Percentiles rank a stretch among this genome's conserved stretches.
Conservation (phyloP, 1,284 basidiomycete species). For the Schizophyllum amplum region DNA sequence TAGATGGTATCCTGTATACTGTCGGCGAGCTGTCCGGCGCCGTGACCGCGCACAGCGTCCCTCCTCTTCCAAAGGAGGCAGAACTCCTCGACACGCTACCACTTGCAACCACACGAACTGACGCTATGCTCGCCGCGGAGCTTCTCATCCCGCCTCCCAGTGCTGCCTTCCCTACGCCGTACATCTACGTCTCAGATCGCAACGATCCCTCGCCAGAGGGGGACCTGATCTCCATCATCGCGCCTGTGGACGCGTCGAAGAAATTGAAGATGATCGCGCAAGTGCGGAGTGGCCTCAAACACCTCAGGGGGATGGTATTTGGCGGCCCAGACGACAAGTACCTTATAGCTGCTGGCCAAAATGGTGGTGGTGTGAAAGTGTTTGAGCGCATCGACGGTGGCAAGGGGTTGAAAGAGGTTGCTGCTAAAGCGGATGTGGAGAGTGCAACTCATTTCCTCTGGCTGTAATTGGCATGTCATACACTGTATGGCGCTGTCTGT, state of each 20-base stretch:
- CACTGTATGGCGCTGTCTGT: too few relatives aligned
- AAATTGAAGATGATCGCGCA: conserved; percentile 37
- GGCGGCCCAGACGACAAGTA: conserved; percentile 40
- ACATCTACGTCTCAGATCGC: conserved; percentile 56
- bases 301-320: conserved; percentile 44
- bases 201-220: conserved; percentile 54
- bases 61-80: conserved; percentile 24
- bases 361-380: conserved; percentile 42
- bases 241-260: conserved; percentile 22
- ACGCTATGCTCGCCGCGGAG: conserved; percentile 48
- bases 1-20: conserved; percentile 54
- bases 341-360: conserved; percentile 39
- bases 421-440: conserved; percentile 27
- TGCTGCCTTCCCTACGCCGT: conserved; percentile 32
- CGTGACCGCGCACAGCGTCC: conserved; percentile 44
- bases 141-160: conserved; percentile 44
- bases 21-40: conserved; percentile 55
- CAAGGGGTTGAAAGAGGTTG: conserved; percentile 33
- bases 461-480: too few relatives aligned
- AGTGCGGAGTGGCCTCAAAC: conserved; percentile 41
- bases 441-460: conserved; percentile 42
- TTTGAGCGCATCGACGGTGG: conserved; percentile 44
- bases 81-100: conserved; percentile 35
- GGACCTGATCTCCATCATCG: conserved; percentile 55
- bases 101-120: conserved; percentile 28